Conservation (phyloP, 2,329 filamentous ascomycete species). For the Cercospora brassicicola region DNA sequence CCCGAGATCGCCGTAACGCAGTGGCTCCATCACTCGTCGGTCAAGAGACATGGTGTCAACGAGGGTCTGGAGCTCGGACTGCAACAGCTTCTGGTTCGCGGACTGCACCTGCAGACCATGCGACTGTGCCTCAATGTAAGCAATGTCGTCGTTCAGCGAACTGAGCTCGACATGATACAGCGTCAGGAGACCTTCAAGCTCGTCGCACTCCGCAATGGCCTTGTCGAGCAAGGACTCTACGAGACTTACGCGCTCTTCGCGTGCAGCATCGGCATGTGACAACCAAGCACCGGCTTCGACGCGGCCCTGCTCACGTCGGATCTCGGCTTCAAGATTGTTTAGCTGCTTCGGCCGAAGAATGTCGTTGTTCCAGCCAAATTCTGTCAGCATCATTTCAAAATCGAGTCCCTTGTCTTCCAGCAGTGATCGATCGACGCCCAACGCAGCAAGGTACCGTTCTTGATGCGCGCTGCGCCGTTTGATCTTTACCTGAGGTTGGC, state of each 20-base stretch:
- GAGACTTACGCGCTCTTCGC: constrained; percentile 84
- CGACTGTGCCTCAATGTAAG: constrained; percentile 94
- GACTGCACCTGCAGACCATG: constrained; percentile 97
- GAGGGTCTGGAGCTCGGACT: constrained; percentile 84
- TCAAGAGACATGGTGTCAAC: constrained; percentile 90
- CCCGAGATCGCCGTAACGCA: constrained; percentile 72
- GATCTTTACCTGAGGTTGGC: constrained; percentile 34
- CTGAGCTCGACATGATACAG: constrained; percentile 92
- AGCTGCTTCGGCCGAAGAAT: constrained; percentile 73
- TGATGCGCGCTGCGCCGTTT: constrained; percentile 71
- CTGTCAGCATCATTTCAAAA: constrained; percentile 77
- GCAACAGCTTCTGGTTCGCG: constrained; percentile 91
- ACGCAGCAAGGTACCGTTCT: constrained; percentile 70
- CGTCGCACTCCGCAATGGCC: constrained; percentile 92
- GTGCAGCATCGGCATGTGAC: constrained; percentile 69
- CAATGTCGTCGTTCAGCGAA: constrained; percentile 90
- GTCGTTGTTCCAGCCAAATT: constrained; percentile 84
- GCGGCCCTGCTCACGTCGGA: constrained; percentile 84
- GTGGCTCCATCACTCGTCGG: constrained; percentile 68
- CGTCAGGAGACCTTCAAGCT: constrained; percentile 89
- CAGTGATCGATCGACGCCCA: constrained; percentile 76
- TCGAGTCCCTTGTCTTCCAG: constrained; percentile 75
- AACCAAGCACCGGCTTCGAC: constrained; percentile 93
- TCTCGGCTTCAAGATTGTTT: constrained; percentile 76
- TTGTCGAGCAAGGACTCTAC: constrained; percentile 84